Evolutionary conservation across 1,284 basidiomycete genomes (phyloP).

Genomic region (Puccinia hordei): DNA sequence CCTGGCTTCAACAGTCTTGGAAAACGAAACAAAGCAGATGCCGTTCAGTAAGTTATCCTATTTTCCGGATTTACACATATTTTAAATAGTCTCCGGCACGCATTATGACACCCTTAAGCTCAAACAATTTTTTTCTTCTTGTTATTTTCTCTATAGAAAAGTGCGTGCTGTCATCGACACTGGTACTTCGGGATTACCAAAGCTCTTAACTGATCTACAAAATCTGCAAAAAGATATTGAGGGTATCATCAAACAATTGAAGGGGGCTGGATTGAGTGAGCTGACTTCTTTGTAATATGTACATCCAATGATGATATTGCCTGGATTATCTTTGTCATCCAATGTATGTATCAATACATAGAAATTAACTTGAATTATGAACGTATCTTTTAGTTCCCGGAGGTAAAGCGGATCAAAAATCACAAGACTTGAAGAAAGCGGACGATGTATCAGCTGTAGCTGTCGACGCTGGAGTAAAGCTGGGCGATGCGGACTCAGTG

Average conservation of each 20-base stretch:
- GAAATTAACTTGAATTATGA: not conserved
- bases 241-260: not conserved
- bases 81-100: no score
- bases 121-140: not conserved
- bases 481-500: not conserved
- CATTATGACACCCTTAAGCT: no score
- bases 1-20: not conserved
- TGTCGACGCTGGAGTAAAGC: not conserved
- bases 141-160: not conserved
- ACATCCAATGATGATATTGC: not conserved
- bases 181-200: not conserved
- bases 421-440: not conserved
- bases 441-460: no score
- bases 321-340: no score
- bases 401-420: not conserved
- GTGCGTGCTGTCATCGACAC: not conserved
- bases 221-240: not conserved
- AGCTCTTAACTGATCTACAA: not conserved
- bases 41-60: not conserved
- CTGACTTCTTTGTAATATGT: not conserved
- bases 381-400: not conserved
- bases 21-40: not conserved
- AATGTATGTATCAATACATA: not conserved
- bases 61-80: not conserved
- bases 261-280: conserved; percentile 6